Evolutionary conservation across 768 basidiomycete species (phyloP), one percentile per base, ranked within the genome.

Genomic region (Lactifluus rugatus): DNA sequence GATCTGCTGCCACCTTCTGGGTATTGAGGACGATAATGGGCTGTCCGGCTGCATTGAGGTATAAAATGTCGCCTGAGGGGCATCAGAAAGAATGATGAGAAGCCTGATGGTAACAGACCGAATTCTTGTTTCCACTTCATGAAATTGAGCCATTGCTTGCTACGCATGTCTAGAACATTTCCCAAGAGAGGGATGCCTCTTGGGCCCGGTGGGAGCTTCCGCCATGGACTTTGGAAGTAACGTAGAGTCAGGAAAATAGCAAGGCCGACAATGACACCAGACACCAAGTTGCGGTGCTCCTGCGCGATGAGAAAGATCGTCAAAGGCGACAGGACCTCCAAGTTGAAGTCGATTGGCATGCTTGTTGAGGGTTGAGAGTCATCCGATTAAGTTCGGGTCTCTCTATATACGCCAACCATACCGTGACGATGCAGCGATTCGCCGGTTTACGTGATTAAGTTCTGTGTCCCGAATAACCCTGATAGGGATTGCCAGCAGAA

Each of bases 21-120:
- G 61, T 36, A 47, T 66, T 69, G 39, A 69, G 56, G 10, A 69
- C 57, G 19, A 69, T 46, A 6, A 63, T 59, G 13, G 64, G 59
- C n/a, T 64, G 58, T 14, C 64, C 64, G 23, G 48, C 54, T 8
- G 61, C 58, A 49, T 32, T 65, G 6, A 65, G 45, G 46, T 53
- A 65, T 49, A 64, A 42, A 48, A 64, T 21, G 44, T 61, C 56
- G 34, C 64, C 64, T 64, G 17, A 11, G n/a, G 7, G 31, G 17
- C 28, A 26, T 62, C 23, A 61, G 58, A 28, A 23, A 32, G n/a
- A 32, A 45, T 16, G 9, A 25, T 6, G 17, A 23, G n/a, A 11
- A 13, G 11, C 6, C 11, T 2, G 31, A 41, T 8, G n/a, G n/a
- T 11, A 5, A 16, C 53, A 14, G 7, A 62, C 62, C 62, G 17